A percentile compares a stretch with the other conserved stretches of the same genome.
Conservation (phyloP, 208 protist species). For the Trichomonas tenax region DNA sequence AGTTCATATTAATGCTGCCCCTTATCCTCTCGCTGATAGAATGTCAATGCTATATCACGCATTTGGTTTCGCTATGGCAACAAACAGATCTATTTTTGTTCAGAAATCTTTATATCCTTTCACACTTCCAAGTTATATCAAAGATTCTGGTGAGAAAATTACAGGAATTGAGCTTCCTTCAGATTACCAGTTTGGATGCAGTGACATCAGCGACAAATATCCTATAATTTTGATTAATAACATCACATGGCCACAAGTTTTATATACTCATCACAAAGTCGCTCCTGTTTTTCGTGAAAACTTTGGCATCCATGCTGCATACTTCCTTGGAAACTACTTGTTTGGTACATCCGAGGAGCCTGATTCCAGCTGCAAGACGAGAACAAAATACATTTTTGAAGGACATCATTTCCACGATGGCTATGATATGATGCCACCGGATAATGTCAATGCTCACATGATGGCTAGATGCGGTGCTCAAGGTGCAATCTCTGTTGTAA, state of each 20-base stretch:
- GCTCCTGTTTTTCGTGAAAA: background rate
- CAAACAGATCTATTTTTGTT: background rate
- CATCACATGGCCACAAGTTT: background rate
- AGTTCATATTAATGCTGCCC: background rate
- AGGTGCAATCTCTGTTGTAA: background rate
- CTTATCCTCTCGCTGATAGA: background rate
- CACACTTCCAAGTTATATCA: background rate
- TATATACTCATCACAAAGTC: background rate
- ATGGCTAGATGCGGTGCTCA: background rate
- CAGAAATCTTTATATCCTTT: background rate
- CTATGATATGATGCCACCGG: background rate
- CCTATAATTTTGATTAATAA: background rate
- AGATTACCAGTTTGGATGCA: background rate
- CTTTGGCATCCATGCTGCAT: background rate
- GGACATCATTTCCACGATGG: background rate
- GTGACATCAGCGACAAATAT: background rate
- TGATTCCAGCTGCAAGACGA: background rate
- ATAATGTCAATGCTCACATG: background rate
- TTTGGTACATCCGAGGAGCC: background rate
- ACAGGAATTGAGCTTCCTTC: background rate
- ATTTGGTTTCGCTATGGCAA: background rate
- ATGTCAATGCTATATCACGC: constrained; percentile 2
- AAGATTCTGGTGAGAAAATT: background rate
- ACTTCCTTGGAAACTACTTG: background rate
- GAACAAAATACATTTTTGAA: background rate